Evolutionary conservation across 495 filamentous ascomycete genomes (phyloP), one percentile per base, ranked within the genome.

Genomic region (Usnea hakonensis): DNA sequence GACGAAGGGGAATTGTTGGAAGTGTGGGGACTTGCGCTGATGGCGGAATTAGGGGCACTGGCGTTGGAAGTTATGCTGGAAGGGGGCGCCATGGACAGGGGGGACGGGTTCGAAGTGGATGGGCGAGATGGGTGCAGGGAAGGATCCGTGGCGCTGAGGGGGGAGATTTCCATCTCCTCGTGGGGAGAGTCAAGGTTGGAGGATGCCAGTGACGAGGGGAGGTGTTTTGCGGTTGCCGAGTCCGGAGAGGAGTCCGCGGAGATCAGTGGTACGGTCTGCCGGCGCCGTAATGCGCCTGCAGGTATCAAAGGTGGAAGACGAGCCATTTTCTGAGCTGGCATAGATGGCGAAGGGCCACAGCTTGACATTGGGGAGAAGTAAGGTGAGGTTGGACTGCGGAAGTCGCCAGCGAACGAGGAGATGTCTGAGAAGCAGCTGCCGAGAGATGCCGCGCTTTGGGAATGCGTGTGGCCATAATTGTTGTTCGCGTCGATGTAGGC

Each of bases 221-320:
- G 67, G 33, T 81, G 82, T 73, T 90, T 91, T 10, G 85, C 83
- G 23, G 82, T 85, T 38, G 87, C 67, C 11, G 85, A 79, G 43
- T 91, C 88, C 16, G 81, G 87, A 54, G 83, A 85, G 7, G 89
- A 80, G 66, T 94, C 88, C 37, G 85, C 75, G 41, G 77, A 72
- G 57, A 88, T 74, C 33, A 85, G 81, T 32, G 94, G 92, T 58
- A 96, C 94, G 0, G 94, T 97, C 73, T 96, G 91, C 73, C 91
- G 95, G 71, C 94, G 84, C 32, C 90, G 91, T 38, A 92, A 83
- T 67, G 85, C 86, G 60, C 79, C 79, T 70, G 66, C 61, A n/a
- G 65, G 76, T 55, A 77, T 77, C 19, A 79, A 75, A 6, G 79
- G 77, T 37, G 83, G 81, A 10, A 87, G 78, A 50, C 85, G 79